Conservation (phyloP, 495 filamentous ascomycete genomes). For the Parathielavia hyrcaniae region DNA sequence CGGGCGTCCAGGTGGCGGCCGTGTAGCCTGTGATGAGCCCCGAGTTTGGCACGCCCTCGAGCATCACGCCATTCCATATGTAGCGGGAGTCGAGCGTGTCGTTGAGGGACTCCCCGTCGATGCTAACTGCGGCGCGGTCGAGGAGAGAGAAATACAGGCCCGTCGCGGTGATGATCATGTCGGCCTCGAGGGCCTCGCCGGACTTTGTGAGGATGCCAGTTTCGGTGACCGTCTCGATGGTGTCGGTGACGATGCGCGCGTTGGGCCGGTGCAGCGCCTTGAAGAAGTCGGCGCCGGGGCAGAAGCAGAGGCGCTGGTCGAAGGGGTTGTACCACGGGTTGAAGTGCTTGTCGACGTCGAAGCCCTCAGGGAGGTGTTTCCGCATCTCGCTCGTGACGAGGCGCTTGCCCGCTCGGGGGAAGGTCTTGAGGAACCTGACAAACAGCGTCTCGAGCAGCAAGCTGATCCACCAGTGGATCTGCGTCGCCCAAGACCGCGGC, state of each 20-base stretch:
- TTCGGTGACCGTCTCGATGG: constrained; percentile 57
- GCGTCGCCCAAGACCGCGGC: constrained; percentile 36
- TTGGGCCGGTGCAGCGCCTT: constrained; percentile 51
- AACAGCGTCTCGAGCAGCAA: constrained; percentile 31
- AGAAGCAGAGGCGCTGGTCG: constrained; percentile 67
- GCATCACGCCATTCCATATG: constrained; percentile 47
- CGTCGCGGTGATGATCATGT: constrained; percentile 72
- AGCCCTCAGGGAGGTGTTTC: constrained; percentile 47
- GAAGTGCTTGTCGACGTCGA: constrained; percentile 62
- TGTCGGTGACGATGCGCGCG: constrained; percentile 59
- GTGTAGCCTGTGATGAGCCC: constrained; percentile 41
- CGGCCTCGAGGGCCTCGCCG: constrained; percentile 53
- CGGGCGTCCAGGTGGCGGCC: constrained; percentile 54
- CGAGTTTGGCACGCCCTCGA: constrained; percentile 38
- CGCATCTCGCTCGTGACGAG: constrained; percentile 41
- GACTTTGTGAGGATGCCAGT: constrained; percentile 52
- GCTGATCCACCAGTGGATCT: constrained; percentile 33
- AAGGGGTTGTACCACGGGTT: constrained; percentile 64
- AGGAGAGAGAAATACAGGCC: constrained; percentile 56
- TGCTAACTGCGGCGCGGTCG: constrained; percentile 43
- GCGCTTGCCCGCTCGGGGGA: constrained; percentile 46
- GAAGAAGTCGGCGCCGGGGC: constrained; percentile 70
- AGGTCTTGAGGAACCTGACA: constrained; percentile 32
- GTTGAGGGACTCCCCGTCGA: constrained; percentile 51
- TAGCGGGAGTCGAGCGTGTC: constrained; percentile 50